Evolutionary conservation across 768 basidiomycete species (phyloP), one percentile per base, ranked within the genome.

Genomic region (Clavulina sp.): DNA sequence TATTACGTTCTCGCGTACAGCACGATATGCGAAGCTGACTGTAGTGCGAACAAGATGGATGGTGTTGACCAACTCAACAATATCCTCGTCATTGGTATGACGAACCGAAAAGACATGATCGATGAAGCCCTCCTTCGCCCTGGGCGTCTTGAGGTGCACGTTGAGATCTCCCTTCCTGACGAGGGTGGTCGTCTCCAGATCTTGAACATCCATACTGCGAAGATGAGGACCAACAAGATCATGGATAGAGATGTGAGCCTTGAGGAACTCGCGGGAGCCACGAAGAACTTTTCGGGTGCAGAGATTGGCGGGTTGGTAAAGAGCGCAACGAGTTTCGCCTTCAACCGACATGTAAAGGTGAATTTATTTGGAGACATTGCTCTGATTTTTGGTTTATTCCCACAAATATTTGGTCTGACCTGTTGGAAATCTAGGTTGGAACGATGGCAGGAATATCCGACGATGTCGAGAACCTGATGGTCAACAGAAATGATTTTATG

Each of bases 21-120:
- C 19, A 21, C 21, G 23, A 3, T 50, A 18, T 53, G 36, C 29
- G 16, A 16, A 34, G 2, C 16, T 13, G n/a, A 9, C 3, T 9
- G 4, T 13, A n/a, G n/a, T n/a, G n/a, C n/a, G n/a, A n/a, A n/a
- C n/a, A 58, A 95, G 89, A 93, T 99, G 91, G 95, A 99, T 58
- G 95, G 95, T 70, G 93, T 99, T 7, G 95, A 99, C 63, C 84
- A 88, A 68, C 71, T 99, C 30, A 97, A 99, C 71, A 99, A 99
- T 66, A 93, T 99, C 55, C 82, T 99, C 60, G 84, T 99, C 59
- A 99, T 99, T 58, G 95, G 95, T 60, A 99, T 99, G 95, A 99
- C 93, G 43, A 97, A 99, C 65, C 81, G 95, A 54, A 68, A 78
- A 40, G 95, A 99, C 71, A 88, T 99, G 92, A 96, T 99, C 59